Evolutionary conservation across 2,329 filamentous ascomycete species (phyloP), one percentile per base, ranked within the genome.

Genomic region (Fusarium camptoceras): DNA sequence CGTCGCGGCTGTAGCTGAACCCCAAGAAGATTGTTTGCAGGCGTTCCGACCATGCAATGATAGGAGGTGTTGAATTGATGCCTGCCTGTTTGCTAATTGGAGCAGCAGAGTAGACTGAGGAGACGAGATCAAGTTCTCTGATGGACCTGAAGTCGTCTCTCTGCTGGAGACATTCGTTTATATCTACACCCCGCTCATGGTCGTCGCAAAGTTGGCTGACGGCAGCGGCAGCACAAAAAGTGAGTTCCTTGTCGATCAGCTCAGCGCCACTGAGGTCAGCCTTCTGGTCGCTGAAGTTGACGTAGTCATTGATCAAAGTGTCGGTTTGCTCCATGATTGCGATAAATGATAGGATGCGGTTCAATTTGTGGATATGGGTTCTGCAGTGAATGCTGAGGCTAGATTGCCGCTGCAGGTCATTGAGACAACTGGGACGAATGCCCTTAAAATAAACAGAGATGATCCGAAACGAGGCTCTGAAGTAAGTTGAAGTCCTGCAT

Each of bases 121-220:
- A 60, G 16, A 61, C 16, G 0, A 61, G 27, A 4, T 37, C 59
- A 0, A 51, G 1, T 4, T 61, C 28, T 18, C 30, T 30, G 8
- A 61, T 20, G 15, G 27, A n/a, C 11, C 31, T 18, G 24, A 60
- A 61, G 1, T 46, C 37, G 2, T 25, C n/a, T 3, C 27, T 30
- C 6, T 25, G 34, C 1, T 5, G 24, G 3, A 61, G 20, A 2
- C 58, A 37, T 6, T 59, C 37, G 2, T 15, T 2, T 1, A 59
- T 10, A 0, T 42, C 18, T 0, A 10, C 6, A 3, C 37, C 58
- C 5, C 25, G 8, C 2, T 61, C 58, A 7, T 61, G 55, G 8
- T 49, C 37, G 5, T 60, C 48, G 5, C 58, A 60, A 5, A 61
- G 58, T 15, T 41, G 58, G 7, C 58, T 61, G 24, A 61, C 43